A percentile compares a stretch with the other conserved stretches of the same genome.
phyloP scores from a whole-genome alignment of 306 rosid genomes.

The Cicer yamashitae region DNA sequence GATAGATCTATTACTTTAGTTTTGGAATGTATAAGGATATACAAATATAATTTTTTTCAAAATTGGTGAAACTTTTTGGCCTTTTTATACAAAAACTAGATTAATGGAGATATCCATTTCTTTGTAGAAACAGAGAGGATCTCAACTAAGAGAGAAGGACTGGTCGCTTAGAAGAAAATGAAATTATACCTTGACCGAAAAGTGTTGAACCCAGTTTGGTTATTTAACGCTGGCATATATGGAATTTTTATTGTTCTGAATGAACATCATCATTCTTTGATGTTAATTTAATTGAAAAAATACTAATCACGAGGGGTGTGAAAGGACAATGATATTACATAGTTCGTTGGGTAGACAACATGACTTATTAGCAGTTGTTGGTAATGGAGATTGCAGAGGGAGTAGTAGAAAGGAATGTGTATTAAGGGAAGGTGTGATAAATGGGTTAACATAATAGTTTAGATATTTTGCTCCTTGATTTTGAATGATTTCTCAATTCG shows the following conservation, averaged over 20 bases:
- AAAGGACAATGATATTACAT: background rate
- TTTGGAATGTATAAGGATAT: background rate
- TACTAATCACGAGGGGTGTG: background rate
- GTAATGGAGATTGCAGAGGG: no score
- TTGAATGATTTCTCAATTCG: background rate
- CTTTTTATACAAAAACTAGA: background rate
- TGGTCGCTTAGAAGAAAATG: background rate
- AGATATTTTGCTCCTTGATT: conserved; percentile 12
- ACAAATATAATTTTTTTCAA: background rate
- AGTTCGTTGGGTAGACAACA: background rate
- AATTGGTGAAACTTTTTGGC: background rate
- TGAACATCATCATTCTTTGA: background rate
- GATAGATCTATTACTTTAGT: background rate
- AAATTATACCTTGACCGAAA: background rate
- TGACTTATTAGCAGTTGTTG: no score
- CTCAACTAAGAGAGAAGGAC: background rate
- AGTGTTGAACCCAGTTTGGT: background rate
- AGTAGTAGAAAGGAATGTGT: background rate
- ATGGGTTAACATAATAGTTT: background rate
- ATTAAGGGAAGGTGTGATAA: background rate
- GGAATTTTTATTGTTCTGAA: background rate
- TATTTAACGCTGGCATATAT: background rate
- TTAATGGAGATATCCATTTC: background rate
- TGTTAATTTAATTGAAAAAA: background rate
- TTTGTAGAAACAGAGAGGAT: background rate